Conservation (phyloP, 2,329 filamentous ascomycete species). For the Aspergillus sp. region DNA sequence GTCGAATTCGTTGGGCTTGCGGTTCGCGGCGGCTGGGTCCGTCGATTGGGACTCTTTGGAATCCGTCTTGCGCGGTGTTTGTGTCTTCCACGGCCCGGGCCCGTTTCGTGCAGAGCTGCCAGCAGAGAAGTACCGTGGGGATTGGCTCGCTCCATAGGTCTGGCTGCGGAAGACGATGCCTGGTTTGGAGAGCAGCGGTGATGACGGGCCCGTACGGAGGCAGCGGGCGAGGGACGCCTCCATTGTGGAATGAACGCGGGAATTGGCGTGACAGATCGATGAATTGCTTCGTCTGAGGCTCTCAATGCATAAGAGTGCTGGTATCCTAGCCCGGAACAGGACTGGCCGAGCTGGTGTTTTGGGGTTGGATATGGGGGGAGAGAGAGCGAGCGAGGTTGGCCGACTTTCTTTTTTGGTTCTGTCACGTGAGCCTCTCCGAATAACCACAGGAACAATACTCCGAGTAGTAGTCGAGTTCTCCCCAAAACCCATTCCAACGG, state of each 20-base stretch:
- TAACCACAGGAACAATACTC: background rate
- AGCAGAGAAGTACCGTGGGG: conserved; percentile 17
- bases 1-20: conserved; percentile 17
- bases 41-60: conserved; percentile 3
- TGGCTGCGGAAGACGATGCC: conserved; percentile 6
- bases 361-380: too few species aligned
- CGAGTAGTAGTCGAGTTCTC: background rate
- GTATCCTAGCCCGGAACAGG: too few species aligned
- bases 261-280: background rate
- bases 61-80: conserved; percentile 1
- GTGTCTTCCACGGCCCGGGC: background rate
- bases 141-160: conserved; percentile 8
- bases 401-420: too few species aligned
- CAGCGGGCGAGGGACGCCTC: conserved; percentile 21
- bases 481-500: background rate
- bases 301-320: too few species aligned
- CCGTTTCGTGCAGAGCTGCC: conserved; percentile 3
- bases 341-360: too few species aligned
- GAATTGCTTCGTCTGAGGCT: too few species aligned
- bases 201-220: conserved; percentile 23
- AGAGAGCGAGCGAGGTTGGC: too few species aligned
- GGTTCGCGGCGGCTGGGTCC: conserved; percentile 2
- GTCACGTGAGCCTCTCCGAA: too few species aligned
- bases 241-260: conserved; percentile 13
- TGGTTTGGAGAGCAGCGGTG: conserved; percentile 15